These are phyloP conservation scores for Tuber indicum DNA, from an alignment of 495 filamentous ascomycete genomes.

Conservation along the genomic window DNA sequence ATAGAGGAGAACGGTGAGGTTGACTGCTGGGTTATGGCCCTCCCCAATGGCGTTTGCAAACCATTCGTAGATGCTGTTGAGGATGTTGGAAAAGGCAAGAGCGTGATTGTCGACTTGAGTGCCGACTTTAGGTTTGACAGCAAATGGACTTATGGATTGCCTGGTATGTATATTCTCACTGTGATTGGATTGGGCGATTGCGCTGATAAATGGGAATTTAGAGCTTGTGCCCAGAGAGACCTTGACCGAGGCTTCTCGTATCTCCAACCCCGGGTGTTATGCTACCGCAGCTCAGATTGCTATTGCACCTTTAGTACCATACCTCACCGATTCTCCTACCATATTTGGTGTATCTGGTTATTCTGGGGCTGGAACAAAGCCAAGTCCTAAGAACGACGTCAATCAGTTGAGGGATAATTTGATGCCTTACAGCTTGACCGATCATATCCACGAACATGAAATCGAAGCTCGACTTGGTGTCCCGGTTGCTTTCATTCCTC, in stretches of 20 bases:
- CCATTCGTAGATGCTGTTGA: constrained; percentile 91
- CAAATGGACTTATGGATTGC: constrained; percentile 91
- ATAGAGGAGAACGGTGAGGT: constrained; percentile 90
- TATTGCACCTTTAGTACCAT: constrained; percentile 73
- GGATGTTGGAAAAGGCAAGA: constrained; percentile 59
- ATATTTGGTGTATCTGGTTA: constrained; percentile 94
- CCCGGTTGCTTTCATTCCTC: constrained; percentile 80
- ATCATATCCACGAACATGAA: constrained; percentile 94
- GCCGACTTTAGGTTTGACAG: constrained; percentile 91
- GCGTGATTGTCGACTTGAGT: constrained; percentile 84
- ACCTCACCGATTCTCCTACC: constrained; percentile 73
- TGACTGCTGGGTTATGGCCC: constrained; percentile 97
- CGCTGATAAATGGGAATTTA: constrained; percentile 15
- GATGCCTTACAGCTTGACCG: constrained; percentile 86
- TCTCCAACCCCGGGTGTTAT: constrained; percentile 93
- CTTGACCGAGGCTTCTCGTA: constrained; percentile 76
- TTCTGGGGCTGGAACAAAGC: constrained; percentile 94
- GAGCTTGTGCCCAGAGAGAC: constrained; percentile 72
- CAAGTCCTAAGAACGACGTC: constrained; percentile 90
- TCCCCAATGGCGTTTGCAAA: constrained; percentile 95
- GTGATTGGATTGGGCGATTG: background rate
- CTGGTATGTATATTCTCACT: constrained; percentile 42
- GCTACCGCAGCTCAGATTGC: constrained; percentile 93
- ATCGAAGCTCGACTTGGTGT: constrained; percentile 71
- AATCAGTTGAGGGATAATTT: constrained; percentile 80